A percentile compares a stretch with the other conserved stretches of the same genome.
phyloP scores from a whole-genome alignment of 2,329 filamentous ascomycete species.

The Dissoconium aciculare region DNA sequence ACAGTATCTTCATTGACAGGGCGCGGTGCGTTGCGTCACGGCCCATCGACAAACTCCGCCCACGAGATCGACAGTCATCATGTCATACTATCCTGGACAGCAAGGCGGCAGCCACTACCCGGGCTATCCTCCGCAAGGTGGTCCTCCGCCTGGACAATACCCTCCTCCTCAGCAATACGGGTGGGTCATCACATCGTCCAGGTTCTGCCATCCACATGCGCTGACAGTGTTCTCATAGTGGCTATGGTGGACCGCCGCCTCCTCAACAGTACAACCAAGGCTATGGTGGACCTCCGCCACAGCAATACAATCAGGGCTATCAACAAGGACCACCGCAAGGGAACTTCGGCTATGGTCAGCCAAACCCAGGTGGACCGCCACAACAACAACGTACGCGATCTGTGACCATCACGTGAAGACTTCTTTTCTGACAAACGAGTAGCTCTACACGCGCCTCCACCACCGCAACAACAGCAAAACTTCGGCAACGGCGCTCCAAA shows the following conservation, averaged over 20 bases:
- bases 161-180: constrained; percentile 10
- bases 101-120: constrained; percentile 1
- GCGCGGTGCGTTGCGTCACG: no score
- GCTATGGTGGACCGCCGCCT: no score
- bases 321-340: constrained; percentile 29
- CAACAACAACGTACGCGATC: constrained; percentile 36
- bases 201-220: no score
- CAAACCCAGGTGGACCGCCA: constrained; percentile 16
- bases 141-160: constrained; percentile 17
- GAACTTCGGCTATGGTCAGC: constrained; percentile 23
- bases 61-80: no score
- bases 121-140: constrained; percentile 20
- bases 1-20: no score
- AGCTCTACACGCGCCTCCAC: constrained; percentile 18
- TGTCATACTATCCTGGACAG: constrained; percentile 22
- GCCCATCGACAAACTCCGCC: no score
- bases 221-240: no score
- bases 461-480: constrained; percentile 36
- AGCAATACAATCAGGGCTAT: constrained; percentile 16
- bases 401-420: constrained; percentile 24
- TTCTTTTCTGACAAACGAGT: constrained; percentile 8
- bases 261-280: constrained; percentile 27
- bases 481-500: constrained; percentile 71
- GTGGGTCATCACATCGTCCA: constrained; percentile 15
- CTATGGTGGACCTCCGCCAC: constrained; percentile 28